These are phyloP conservation scores for Xanthoconium stramineum DNA, from an alignment of 768 basidiomycete species.

Conservation along the genomic window DNA sequence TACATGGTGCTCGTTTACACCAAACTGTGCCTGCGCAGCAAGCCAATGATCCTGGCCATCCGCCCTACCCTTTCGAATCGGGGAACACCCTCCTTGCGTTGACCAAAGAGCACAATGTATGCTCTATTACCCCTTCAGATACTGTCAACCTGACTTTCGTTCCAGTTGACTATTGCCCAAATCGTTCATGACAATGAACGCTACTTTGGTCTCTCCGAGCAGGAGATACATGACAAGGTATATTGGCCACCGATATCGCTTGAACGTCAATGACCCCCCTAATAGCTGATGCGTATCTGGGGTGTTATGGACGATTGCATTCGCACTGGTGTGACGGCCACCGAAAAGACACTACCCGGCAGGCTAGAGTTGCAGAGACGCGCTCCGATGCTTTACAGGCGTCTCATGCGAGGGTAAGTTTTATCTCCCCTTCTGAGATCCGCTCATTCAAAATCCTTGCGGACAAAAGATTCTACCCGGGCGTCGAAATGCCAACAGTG, in stretches of 20 bases:
- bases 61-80: slow-evolving; percentile 81
- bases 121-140: slow-evolving; percentile 24
- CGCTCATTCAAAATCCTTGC: slow-evolving; percentile 21
- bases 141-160: slow-evolving; percentile 7
- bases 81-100: slow-evolving; percentile 72
- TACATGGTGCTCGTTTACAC: slow-evolving; percentile 76
- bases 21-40: slow-evolving; percentile 36
- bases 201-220: slow-evolving; percentile 71
- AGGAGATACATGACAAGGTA: slow-evolving; percentile 74
- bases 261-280: neutral
- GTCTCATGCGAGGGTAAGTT: slow-evolving; percentile 82
- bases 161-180: slow-evolving; percentile 88
- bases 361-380: slow-evolving; percentile 73
- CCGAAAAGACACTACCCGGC: slow-evolving; percentile 83
- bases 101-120: slow-evolving; percentile 79
- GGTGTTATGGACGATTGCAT: slow-evolving; percentile 92
- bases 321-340: slow-evolving; percentile 75
- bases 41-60: slow-evolving; percentile 44
- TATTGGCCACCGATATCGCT: neutral
- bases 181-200: slow-evolving; percentile 92
- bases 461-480: slow-evolving; percentile 47
- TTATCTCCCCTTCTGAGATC: neutral
- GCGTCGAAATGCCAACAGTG: slow-evolving; percentile 37
- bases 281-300: slow-evolving; percentile 75
- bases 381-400: slow-evolving; percentile 84